Base-by-base conservation (phyloP, 768 basidiomycete genomes). In the Plicaturopsis crispa region DNA sequence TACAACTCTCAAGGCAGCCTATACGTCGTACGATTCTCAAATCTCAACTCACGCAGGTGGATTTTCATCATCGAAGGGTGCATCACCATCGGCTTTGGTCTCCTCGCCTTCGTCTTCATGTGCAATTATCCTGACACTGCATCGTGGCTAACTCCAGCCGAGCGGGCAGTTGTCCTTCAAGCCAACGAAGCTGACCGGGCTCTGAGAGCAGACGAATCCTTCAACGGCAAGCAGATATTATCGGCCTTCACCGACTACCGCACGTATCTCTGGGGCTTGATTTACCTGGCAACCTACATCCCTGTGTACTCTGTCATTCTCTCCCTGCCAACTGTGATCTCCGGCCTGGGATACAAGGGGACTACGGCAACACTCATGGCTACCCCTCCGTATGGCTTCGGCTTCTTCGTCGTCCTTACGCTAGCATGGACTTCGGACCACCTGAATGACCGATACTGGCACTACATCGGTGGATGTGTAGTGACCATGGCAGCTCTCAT, bases 401-500 rank as follows among this genome's bases (percentile, higher is more conserved):
- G 41, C 19, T 39, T 46, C 38, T 17, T 39, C 22, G 6, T 38
- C 12, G 28, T 42, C 10, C 33, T 40, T 12, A 2, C 20, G 12
- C 36, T 48, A 40, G 43, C 50, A 39, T 24, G 17, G 39, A 50
- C 53, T 1, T 40, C 40, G 8, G 57, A 59, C 43, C 45, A 41
- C 14, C 46, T 47, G 31, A 51, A 51, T 6, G 35, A 42, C 17
- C 48, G 51, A 16, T 56, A 49, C 48, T 36, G 36, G 41, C 57
- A 56, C 42, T 56, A 51, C 40, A 22, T 38, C 35, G 40, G 40
- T 10, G 48, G 51, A 7, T 38, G 49, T 23, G 3, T 35, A 13
- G 47, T 55, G 24, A 41, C 47, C n/a, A 42, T 47, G 32, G n/a
- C 41, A 46, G 36, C 55, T 57, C 16, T 61, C 22, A 50, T 53